Evolutionary conservation across 2,329 filamentous ascomycete species (phyloP).

Genomic region (Paecilomyces dactylethromorphus): DNA sequence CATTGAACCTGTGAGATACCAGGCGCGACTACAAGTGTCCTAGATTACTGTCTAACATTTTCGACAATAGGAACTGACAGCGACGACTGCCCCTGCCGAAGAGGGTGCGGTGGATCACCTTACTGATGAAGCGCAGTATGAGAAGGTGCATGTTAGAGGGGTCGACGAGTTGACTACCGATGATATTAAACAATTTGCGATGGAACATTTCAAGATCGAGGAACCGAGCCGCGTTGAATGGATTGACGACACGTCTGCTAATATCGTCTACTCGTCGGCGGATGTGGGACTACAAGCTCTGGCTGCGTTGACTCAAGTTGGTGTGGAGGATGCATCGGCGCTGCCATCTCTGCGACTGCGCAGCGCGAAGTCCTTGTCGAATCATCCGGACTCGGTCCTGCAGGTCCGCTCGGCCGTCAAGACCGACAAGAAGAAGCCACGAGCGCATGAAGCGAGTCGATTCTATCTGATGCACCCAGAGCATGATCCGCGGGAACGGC

Average conservation of each 20-base stretch:
- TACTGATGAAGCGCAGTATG: slow-evolving; percentile 28
- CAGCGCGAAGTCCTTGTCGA: slow-evolving; percentile 61
- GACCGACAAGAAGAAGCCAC: slow-evolving; percentile 71
- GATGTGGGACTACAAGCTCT: slow-evolving; percentile 51
- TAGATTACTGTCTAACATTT: neutral
- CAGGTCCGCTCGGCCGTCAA: slow-evolving; percentile 67
- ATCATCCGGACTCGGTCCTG: slow-evolving; percentile 63
- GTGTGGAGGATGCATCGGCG: slow-evolving; percentile 35
- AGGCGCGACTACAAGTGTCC: neutral
- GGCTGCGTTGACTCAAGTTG: slow-evolving; percentile 38
- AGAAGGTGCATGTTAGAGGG: slow-evolving; percentile 78
- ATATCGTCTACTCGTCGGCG: slow-evolving; percentile 64
- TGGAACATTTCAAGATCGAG: slow-evolving; percentile 56
- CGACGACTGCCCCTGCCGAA: slow-evolving; percentile 6
- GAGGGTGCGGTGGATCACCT: slow-evolving; percentile 20
- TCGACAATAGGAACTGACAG: slow-evolving; percentile 15
- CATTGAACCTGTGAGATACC: slow-evolving; percentile 24
- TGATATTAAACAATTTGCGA: slow-evolving; percentile 70
- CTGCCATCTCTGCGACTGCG: slow-evolving; percentile 58
- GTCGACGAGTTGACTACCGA: slow-evolving; percentile 74
- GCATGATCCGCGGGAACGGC: slow-evolving; percentile 70
- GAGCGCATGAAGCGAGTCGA: slow-evolving; percentile 72
- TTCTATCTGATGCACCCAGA: slow-evolving; percentile 93
- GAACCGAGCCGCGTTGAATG: slow-evolving; percentile 68
- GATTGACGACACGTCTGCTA: slow-evolving; percentile 90